Base-by-base conservation (phyloP, 148 eudicot genomes). In the Tetragonia tetragonoides region DNA sequence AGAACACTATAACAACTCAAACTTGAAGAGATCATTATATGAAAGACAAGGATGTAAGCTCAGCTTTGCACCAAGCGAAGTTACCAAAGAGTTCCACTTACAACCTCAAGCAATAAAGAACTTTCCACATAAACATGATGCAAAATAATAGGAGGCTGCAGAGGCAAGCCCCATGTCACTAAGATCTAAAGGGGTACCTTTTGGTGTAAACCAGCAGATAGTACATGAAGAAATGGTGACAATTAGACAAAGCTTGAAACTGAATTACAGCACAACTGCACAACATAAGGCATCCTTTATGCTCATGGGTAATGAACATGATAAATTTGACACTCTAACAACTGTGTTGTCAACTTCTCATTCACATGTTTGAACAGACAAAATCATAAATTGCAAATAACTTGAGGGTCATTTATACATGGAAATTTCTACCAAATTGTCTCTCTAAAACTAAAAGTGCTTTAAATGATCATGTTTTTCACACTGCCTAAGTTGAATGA, bases 21-120 rank as follows among this genome's bases (percentile, higher is more conserved):
- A 17, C 57, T 56, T 23, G 66, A 57, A 68, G 41, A 68, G 42
- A 69, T n/a, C 74, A 77, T 42, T 54, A 68, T 61, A 42, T 24
- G 54, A 59, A 20, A 77, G 64, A 66, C 7, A 56, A 54, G n/a
- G 39, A 10, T 47, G 10, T 24, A 53, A 47, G n/a, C 42, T 21
- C 18, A 11, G 17, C 37, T 28, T 70, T 49, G 4, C 34, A n/a
- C n/a, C 5, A 24, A 53, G 6, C 16, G n/a, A 65, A 37, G 42
- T 65, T 40, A 65, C 39, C 11, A 9, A 10, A 49, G 12, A 6
- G 53, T 49, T 49, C 53, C 2, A 14, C 53, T 49, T 49, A 49
- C 11, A 49, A 49, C 53, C 53, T 9, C 53, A 49, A 49, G 3
- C 53, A 49, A 44, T 44, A 44, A 49, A 49, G 60, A 56, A 46